Base-by-base conservation (phyloP, 2,329 filamentous ascomycete genomes). In the Ascochyta koolunga region DNA sequence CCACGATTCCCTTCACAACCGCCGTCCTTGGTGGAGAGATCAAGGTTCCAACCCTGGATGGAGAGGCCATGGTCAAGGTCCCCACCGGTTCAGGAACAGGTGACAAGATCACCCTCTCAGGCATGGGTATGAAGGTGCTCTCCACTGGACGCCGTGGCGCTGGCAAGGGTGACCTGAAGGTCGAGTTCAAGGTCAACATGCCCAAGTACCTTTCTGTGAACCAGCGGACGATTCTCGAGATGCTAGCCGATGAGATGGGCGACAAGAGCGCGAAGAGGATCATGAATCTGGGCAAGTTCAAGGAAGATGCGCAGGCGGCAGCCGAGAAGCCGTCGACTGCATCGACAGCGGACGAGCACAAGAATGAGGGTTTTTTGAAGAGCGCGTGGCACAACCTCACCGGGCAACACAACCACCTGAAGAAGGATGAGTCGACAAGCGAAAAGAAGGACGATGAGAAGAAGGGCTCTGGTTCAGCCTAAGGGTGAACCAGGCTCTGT, bases 131-230 rank as follows among this genome's bases (percentile, higher is more conserved):
- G 93, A 92, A 90, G 77, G 89, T 90, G 66, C 82, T 99, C 10
- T 82, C 69, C 32, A 67, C 83, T 16, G 60, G 61, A 9, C 63
- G 65, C 16, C 83, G 91, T 41, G 83, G 87, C 50, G 85, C 82
- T 27, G 83, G 82, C 33, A 85, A 83, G 25, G 95, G 95, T 60
- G 95, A 99, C 70, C 78, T 99, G 56, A 89, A 86, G 72, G 92
- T 99, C 6, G 93, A 99, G 74, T 99, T 96, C 83, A 91, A 91
- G 74, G 90, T 99, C 39, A 80, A 85, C 49, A 96, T 98, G 91
- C 95, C 95, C 39, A 98, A 96, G 78, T 97, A 93, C 69, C 82
- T 99, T 61, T 91, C 85, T 49, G 85, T 89, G 39, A 98, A 96
- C 78, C 93, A 99, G 79, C 85, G 95, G 48, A 96, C 91, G 0